A percentile compares a stretch with the other conserved stretches of the same genome.
phyloP scores from a whole-genome alignment of 139 green algal species.

The Chlamydomonas asymmetrica region DNA sequence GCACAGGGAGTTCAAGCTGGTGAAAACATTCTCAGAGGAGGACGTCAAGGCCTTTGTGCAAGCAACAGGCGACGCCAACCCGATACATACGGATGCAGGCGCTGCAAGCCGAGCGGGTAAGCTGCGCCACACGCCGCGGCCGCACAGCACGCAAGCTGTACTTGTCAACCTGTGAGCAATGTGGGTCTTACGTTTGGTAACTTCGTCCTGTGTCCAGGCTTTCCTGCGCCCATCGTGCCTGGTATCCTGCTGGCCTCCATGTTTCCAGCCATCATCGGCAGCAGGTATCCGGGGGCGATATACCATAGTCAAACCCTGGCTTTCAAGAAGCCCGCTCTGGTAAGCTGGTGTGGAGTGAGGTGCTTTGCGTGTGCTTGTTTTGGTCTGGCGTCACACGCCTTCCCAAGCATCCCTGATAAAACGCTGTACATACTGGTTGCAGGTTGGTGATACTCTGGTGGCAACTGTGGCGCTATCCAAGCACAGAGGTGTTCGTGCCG shows the following conservation, averaged over 20 bases:
- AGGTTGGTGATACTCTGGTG: too few species aligned
- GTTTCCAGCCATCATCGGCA: slow-evolving; percentile 78
- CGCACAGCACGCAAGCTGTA: too few species aligned
- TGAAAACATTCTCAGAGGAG: slow-evolving; percentile 37
- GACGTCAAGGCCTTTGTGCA: slow-evolving; percentile 53
- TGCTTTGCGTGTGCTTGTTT: too few species aligned
- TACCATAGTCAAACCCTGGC: slow-evolving; percentile 70
- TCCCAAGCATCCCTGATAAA: too few species aligned
- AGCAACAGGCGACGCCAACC: slow-evolving; percentile 69
- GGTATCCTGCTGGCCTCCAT: slow-evolving; percentile 73
- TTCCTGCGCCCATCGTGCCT: slow-evolving; percentile 54
- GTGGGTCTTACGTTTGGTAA: neutral
- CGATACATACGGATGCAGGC: slow-evolving; percentile 41
- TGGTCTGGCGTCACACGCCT: too few species aligned
- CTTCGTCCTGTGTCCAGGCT: slow-evolving; percentile 17
- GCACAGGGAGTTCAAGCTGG: neutral
- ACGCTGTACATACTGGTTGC: too few species aligned
- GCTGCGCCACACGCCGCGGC: neutral
- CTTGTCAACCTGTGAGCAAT: neutral
- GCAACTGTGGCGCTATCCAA: too few species aligned
- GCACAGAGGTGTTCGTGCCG: too few species aligned
- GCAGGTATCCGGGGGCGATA: slow-evolving; percentile 61
- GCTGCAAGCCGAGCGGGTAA: slow-evolving; percentile 31
- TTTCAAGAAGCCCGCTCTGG: slow-evolving; percentile 54
- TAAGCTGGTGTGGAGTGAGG: too few species aligned